Evolutionary conservation across 148 eudicot species (phyloP).

Genomic region (Silene latifolia): DNA sequence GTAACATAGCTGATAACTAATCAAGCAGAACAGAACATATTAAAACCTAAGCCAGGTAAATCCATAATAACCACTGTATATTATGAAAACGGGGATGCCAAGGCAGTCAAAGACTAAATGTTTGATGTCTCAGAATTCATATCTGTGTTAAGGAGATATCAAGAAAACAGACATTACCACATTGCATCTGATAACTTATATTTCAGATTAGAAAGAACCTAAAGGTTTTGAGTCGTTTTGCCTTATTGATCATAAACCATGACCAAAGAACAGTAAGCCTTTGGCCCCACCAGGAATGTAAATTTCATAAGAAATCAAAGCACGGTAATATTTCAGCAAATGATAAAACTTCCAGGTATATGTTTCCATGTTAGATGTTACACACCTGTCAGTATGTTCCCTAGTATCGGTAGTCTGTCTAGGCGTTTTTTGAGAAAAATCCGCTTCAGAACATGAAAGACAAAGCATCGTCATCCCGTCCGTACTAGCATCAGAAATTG

Average conservation of each 20-base stretch:
- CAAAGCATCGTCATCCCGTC: conserved; percentile 40
- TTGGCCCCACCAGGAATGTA: neutral
- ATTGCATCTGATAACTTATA: neutral
- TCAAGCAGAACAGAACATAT: neutral
- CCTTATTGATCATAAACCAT: neutral
- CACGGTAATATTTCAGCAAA: neutral
- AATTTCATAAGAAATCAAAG: too few relatives aligned
- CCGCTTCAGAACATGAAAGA: conserved; percentile 34
- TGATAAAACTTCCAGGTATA: neutral
- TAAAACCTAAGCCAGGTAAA: neutral
- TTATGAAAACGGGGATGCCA: neutral
- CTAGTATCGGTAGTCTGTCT: conserved; percentile 23
- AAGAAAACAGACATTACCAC: neutral
- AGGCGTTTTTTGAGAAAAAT: conserved; percentile 34
- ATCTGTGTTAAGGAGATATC: neutral
- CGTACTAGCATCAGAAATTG: conserved; percentile 39
- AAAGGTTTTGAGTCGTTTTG: neutral
- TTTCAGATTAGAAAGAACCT: neutral
- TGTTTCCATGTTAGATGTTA: conserved; percentile 9
- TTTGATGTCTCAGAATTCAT: neutral
- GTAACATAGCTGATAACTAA: neutral
- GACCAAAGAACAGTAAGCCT: neutral
- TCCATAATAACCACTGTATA: neutral
- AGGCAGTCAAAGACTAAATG: neutral
- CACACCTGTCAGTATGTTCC: conserved; percentile 48